These are phyloP conservation scores for Symmetrospora coprosmae DNA, from an alignment of 768 basidiomycete species.

Conservation along the genomic window DNA sequence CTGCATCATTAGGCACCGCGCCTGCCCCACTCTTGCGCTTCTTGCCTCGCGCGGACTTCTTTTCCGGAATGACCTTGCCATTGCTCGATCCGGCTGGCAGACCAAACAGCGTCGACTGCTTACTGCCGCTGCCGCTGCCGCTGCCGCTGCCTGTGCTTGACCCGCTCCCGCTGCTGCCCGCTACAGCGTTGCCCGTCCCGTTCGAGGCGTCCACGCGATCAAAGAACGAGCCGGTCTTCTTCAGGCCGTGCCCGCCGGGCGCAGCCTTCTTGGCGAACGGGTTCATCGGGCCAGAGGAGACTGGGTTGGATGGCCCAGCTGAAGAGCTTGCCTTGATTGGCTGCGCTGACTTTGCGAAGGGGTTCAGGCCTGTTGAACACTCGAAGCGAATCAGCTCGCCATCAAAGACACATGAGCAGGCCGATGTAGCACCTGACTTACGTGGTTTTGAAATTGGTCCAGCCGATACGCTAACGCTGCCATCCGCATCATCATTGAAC, in stretches of 20 bases:
- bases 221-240: constrained; percentile 31
- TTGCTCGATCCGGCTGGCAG: constrained; percentile 10
- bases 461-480: too few relatives aligned
- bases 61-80: background rate
- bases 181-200: constrained; percentile 13
- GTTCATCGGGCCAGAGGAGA: too few relatives aligned
- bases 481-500: too few relatives aligned
- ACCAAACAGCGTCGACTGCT: constrained; percentile 29
- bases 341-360: constrained; percentile 29
- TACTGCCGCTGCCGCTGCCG: background rate
- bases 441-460: too few relatives aligned
- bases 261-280: constrained; percentile 26
- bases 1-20: too few relatives aligned
- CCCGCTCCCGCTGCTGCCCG: background rate
- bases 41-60: constrained; percentile 9
- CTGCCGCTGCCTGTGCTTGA: constrained; percentile 18
- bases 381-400: background rate
- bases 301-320: constrained; percentile 18
- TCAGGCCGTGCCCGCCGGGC: constrained; percentile 19
- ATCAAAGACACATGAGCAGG: background rate
- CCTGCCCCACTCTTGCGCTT: constrained; percentile 32
- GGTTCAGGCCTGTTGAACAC: constrained; percentile 28
- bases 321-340: constrained; percentile 2
- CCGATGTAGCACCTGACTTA: background rate
- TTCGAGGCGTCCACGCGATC: constrained; percentile 29